A percentile compares a stretch with the other conserved stretches of the same genome.
Conservation (phyloP, 23 red algal species). For the Gracilaria domingensis region DNA sequence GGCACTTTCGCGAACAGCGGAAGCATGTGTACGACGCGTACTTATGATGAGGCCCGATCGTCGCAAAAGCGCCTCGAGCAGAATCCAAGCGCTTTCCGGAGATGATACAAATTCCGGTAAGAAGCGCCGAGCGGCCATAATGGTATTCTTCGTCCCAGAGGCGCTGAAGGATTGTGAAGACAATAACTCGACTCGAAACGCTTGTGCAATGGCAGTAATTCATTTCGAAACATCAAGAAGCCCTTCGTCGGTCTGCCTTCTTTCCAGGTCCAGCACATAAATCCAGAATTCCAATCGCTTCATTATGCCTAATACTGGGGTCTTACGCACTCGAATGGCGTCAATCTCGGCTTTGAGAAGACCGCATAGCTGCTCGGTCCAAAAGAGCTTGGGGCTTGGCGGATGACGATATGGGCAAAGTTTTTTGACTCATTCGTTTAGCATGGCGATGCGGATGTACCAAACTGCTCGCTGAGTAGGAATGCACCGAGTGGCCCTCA, state of each 20-base stretch:
- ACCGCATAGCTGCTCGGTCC: slow-evolving; percentile 69
- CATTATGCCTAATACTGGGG: slow-evolving; percentile 28
- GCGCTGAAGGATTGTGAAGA: slow-evolving; percentile 24
- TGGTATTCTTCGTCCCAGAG: slow-evolving; percentile 33
- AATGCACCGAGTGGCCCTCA: no score
- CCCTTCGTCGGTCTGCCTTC: no score
- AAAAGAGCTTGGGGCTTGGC: slow-evolving; percentile 34
- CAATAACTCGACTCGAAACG: slow-evolving; percentile 22
- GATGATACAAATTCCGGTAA: slow-evolving; percentile 52
- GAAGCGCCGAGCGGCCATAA: slow-evolving; percentile 51
- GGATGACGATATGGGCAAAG: slow-evolving; percentile 55
- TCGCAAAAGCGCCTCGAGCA: slow-evolving; percentile 32
- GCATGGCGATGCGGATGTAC: slow-evolving; percentile 75
- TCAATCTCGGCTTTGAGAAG: slow-evolving; percentile 63
- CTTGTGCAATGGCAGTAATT: slow-evolving; percentile 36
- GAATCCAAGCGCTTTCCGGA: not conserved
- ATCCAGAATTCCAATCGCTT: slow-evolving; percentile 62
- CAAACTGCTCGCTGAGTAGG: no score
- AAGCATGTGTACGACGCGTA: not conserved
- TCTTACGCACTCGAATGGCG: slow-evolving; percentile 32
- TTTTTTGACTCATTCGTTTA: slow-evolving; percentile 75
- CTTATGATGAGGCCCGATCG: slow-evolving; percentile 10
- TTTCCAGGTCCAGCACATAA: slow-evolving; percentile 70
- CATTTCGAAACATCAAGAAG: slow-evolving; percentile 60
- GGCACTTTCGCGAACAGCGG: not conserved